Evolutionary conservation across 495 filamentous ascomycete species (phyloP), one percentile per base, ranked within the genome.

Genomic region (Annulohypoxylon bovei): DNA sequence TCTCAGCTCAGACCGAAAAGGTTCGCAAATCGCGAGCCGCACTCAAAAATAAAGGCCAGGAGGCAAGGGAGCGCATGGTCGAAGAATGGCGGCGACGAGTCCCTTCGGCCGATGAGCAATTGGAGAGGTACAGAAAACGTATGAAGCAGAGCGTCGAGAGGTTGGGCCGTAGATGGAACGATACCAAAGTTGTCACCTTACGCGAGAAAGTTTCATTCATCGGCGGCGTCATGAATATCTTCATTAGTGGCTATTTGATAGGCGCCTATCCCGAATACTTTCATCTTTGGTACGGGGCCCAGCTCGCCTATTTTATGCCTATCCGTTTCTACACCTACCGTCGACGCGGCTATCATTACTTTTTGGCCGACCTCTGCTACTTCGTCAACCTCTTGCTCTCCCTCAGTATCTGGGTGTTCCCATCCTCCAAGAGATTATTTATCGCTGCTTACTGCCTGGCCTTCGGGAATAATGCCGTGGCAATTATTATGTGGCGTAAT

Each of bases 401-500:
- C 72, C 85, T 95, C 65, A 90, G 87, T 66, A 85, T 99, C 54
- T 99, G 95, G 94, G 84, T 92, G 22, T 97, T 97, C 74, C 96
- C 95, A 0, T 81, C 87, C 28, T 98, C 94, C 16, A 97, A 96
- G 76, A 89, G 95, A 52, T 84, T 99, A 14, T 94, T 99, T 77
- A 97, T 97, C 69, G 90, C 93, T 69, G 92, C 93, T 11, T 98
- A 92, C 78, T 98, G 95, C 72, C 84, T 99, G 58, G 92, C 93
- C 16, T 94, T 91, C 65, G 95, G 95, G 59, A 99, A 99, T 80
- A 99, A 99, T 76, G 95, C 95, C 50, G 89, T 96, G 53, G 95
- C 95, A 16, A 98, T 99, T 78, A 96, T 95, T 67, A 98, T 99
- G 95, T 99, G 95, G 95, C 89, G 95, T 61, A 99, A 99, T 78